These are phyloP conservation scores for Exophiala mesophila DNA, from an alignment of 2,329 filamentous ascomycete genomes.

Conservation along the genomic window DNA sequence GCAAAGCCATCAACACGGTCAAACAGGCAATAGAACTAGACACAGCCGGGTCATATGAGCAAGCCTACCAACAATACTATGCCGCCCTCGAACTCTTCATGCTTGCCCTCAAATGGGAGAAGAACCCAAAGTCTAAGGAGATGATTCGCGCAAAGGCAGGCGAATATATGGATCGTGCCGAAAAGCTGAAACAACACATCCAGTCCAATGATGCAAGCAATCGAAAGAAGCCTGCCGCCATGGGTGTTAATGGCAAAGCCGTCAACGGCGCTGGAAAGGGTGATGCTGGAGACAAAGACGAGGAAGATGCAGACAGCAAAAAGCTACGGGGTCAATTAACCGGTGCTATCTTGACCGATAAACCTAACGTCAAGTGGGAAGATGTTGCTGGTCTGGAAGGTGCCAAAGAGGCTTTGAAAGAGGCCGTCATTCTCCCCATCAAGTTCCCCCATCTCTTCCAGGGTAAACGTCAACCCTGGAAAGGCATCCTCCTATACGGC, in stretches of 20 bases:
- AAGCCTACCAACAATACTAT: slow-evolving; percentile 95
- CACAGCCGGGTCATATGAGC: slow-evolving; percentile 92
- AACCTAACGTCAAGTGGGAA: slow-evolving; percentile 96
- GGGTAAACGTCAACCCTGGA: slow-evolving; percentile 96
- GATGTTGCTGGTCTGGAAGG: slow-evolving; percentile 92
- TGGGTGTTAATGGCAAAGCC: slow-evolving; percentile 49
- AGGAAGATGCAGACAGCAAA: slow-evolving; percentile 85
- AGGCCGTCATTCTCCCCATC: slow-evolving; percentile 95
- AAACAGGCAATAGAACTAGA: slow-evolving; percentile 97
- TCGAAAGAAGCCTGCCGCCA: slow-evolving; percentile 48
- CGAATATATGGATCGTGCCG: slow-evolving; percentile 97
- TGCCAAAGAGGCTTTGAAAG: slow-evolving; percentile 94
- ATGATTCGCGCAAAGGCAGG: slow-evolving; percentile 93
- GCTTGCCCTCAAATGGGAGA: slow-evolving; percentile 99
- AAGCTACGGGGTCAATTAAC: slow-evolving; percentile 87
- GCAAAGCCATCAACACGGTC: slow-evolving; percentile 91
- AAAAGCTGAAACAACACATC: slow-evolving; percentile 93
- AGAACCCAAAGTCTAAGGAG: slow-evolving; percentile 94
- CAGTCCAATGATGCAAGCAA: slow-evolving; percentile 61
- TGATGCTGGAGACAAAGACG: slow-evolving; percentile 59
- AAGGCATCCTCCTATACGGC: slow-evolving; percentile 92
- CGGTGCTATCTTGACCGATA: slow-evolving; percentile 88
- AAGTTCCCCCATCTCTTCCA: slow-evolving; percentile 97
- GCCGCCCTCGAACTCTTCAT: slow-evolving; percentile 95
- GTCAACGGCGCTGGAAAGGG: slow-evolving; percentile 50